These are phyloP conservation scores for Danielozyma ontarioensis DNA, from an alignment of 805 yeast genomes.

Conservation along the genomic window DNA sequence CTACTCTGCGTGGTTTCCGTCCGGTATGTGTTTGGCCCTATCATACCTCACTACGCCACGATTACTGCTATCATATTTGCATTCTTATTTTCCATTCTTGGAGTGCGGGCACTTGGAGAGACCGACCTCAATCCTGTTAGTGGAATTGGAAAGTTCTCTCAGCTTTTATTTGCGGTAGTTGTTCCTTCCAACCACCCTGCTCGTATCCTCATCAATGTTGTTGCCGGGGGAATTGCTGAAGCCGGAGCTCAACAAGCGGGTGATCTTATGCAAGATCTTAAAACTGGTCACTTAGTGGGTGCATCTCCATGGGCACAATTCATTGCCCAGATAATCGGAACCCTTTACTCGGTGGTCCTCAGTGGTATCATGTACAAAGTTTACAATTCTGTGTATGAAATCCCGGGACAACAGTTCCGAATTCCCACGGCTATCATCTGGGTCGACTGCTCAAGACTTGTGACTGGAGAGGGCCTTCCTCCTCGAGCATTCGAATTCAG, in stretches of 20 bases:
- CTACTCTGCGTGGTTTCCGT: constrained; percentile 63
- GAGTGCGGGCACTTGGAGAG: constrained; percentile 92
- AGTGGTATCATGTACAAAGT: constrained; percentile 79
- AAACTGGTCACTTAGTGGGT: constrained; percentile 87
- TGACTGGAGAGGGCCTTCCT: constrained; percentile 88
- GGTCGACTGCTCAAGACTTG: constrained; percentile 93
- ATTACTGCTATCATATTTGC: constrained; percentile 70
- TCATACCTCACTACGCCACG: constrained; percentile 69
- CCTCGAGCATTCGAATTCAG: constrained; percentile 63
- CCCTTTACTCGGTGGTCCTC: constrained; percentile 73
- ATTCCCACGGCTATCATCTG: constrained; percentile 95
- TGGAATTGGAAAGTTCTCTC: constrained; percentile 93
- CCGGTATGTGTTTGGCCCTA: constrained; percentile 60
- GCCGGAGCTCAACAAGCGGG: constrained; percentile 99
- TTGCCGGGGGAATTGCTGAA: constrained; percentile 96
- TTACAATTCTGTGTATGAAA: constrained; percentile 76
- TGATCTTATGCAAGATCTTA: constrained; percentile 93
- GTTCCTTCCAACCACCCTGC: constrained; percentile 75
- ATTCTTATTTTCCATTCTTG: constrained; percentile 72
- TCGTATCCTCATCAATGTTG: constrained; percentile 74
- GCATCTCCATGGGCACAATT: constrained; percentile 94
- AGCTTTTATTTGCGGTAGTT: constrained; percentile 76
- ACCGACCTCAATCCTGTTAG: constrained; percentile 96
- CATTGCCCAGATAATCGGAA: constrained; percentile 83
- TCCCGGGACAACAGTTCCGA: constrained; percentile 77